A percentile compares a stretch with the other conserved stretches of the same genome.
phyloP scores from a whole-genome alignment of 2,329 filamentous ascomycete genomes.

The Teratosphaeria epicoccoides region DNA sequence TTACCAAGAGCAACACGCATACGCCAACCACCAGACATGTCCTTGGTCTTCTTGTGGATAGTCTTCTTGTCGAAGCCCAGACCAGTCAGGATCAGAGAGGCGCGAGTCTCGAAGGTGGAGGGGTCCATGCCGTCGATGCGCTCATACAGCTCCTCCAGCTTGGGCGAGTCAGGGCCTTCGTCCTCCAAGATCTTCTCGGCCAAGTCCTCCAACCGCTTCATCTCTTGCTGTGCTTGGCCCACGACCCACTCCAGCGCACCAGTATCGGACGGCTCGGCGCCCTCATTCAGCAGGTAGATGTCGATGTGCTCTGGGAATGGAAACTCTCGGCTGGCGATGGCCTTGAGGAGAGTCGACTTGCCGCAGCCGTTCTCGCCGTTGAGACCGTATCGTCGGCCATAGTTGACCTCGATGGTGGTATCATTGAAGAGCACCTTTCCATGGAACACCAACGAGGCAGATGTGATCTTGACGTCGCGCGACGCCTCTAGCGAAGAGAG shows the following conservation, averaged over 20 bases:
- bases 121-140: conserved; percentile 99
- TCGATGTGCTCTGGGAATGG: conserved; percentile 94
- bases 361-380: conserved; percentile 98
- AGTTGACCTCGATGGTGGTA: conserved; percentile 84
- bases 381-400: conserved; percentile 84
- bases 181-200: conserved; percentile 87
- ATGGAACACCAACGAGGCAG: conserved; percentile 90
- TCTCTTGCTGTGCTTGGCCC: conserved; percentile 81
- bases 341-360: conserved; percentile 95
- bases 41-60: conserved; percentile 99
- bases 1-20: conserved; percentile 98
- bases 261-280: conserved; percentile 76
- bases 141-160: conserved; percentile 94
- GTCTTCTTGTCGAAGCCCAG: conserved; percentile 98
- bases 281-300: conserved; percentile 96
- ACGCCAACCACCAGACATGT: conserved; percentile 99
- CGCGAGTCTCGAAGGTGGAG: conserved; percentile 89
- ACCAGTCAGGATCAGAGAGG: conserved; percentile 93
- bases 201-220: conserved; percentile 77
- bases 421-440: conserved; percentile 92
- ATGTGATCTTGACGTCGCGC: conserved; percentile 95
- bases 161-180: conserved; percentile 80
- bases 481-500: conserved; percentile 72
- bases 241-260: conserved; percentile 98
- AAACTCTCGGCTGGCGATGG: conserved; percentile 86